These are phyloP conservation scores for Colletotrichum sp. DNA, from an alignment of 2,329 filamentous ascomycete species.

Conservation along the genomic window DNA sequence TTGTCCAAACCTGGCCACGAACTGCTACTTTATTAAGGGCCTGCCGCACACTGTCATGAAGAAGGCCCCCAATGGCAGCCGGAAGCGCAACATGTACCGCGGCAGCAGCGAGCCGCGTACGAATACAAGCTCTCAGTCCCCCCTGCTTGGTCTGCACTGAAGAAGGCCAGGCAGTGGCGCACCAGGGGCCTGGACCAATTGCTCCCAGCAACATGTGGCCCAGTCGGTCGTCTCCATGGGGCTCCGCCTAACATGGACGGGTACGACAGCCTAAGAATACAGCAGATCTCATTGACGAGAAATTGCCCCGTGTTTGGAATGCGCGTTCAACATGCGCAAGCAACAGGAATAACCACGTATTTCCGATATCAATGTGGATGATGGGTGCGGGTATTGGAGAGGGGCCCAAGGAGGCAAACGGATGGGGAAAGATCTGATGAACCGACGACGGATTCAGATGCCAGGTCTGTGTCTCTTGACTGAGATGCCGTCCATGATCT, in stretches of 20 bases:
- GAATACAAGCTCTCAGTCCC: neutral
- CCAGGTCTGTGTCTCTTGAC: neutral
- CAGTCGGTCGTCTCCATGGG: neutral
- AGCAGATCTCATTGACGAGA: neutral
- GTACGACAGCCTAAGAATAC: slow-evolving; percentile 5
- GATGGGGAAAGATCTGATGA: slow-evolving; percentile 19
- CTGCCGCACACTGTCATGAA: neutral
- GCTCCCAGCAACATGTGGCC: neutral
- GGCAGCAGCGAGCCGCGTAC: neutral
- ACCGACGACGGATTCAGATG: neutral
- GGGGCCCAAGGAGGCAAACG: neutral
- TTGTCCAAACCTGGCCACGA: slow-evolving; percentile 6
- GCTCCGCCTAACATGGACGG: slow-evolving; percentile 1
- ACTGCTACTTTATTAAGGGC: neutral
- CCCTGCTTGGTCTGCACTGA: neutral
- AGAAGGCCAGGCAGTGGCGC: neutral
- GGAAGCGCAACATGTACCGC: neutral
- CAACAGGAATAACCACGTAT: neutral
- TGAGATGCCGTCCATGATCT: neutral
- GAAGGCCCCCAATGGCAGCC: neutral
- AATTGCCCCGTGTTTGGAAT: neutral
- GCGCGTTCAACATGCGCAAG: neutral
- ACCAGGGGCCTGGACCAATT: neutral
- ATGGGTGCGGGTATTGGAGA: neutral
- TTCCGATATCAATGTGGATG: neutral